Evolutionary conservation across 73 alveolate species (phyloP), one percentile per base, ranked within the genome.

Genomic region (Durusdinium trenchii): DNA sequence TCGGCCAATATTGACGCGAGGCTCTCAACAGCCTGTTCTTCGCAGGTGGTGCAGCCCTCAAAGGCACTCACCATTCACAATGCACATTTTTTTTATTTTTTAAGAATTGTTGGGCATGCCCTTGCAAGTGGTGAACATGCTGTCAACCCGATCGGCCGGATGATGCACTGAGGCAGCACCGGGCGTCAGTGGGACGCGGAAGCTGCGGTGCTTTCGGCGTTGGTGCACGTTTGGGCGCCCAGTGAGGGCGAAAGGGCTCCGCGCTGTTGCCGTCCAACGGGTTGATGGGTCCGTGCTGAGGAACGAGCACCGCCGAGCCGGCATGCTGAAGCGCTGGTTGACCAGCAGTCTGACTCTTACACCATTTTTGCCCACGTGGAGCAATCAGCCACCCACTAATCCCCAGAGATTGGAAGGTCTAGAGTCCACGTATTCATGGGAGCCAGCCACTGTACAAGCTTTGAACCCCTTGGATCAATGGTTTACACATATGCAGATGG

Each of bases 161-260:
- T 78, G 38, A 28, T 5, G 60, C 61, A 67, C 0, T 50, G 30
- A 86, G 95, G 95, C 54, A 35, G 84, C 64, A 60, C 83, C 16
- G 95, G 95, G 61, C 95, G 95, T 30, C 95, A 57, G 43, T 86
- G 95, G 95, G 95, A 86, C 28, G 82, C 95, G 6, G 95, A 86
- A 86, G 95, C 95, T 16, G 95, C 95, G 6, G 95, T 86, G 43
- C 69, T 86, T 64, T 86, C 95, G 7, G 82, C 95, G 3, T 52
- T 86, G 5, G 95, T 86, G 54, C 95, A 86, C 42, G 95, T 28
- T 46, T 35, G 62, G 82, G 54, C 36, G 38, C 62, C 48, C 1
- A 28, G 73, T 60, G n/a, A 60, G 73, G 73, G 4, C 18, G 73
- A 60, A 60, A 2, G 18, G 73, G 18, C 6, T 2, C 18, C n/a